Conservation (phyloP, 2,329 filamentous ascomycete genomes). For the Thermomyces lanuginosus region DNA sequence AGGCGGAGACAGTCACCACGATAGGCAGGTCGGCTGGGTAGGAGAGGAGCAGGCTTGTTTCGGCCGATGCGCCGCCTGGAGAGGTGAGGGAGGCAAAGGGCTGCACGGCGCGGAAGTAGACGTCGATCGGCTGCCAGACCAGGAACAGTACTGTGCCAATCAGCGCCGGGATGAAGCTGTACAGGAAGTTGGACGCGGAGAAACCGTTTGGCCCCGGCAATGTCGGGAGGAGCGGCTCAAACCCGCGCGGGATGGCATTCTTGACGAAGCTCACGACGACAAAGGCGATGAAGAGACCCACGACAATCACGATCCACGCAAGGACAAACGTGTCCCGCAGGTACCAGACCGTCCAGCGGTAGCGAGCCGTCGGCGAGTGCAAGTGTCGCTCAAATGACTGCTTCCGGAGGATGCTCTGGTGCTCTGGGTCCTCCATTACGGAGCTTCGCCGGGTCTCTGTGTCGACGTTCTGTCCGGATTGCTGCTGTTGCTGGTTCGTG, state of each 20-base stretch:
- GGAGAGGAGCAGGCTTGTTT: conserved; percentile 39
- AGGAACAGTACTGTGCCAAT: conserved; percentile 45
- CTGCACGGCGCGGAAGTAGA: conserved; percentile 42
- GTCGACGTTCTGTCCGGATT: conserved; percentile 1
- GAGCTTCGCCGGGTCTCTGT: background rate
- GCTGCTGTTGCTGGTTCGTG: conserved; percentile 2
- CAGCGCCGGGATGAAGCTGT: conserved; percentile 46
- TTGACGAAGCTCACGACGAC: conserved; percentile 65
- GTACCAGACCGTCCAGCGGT: conserved; percentile 62
- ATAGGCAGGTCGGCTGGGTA: conserved; percentile 40
- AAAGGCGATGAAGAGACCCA: conserved; percentile 51
- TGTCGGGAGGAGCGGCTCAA: conserved; percentile 50
- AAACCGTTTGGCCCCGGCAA: conserved; percentile 49
- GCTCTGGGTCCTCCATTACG: conserved; percentile 19
- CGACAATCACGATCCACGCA: conserved; percentile 44
- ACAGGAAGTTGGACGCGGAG: conserved; percentile 76
- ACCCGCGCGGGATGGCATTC: conserved; percentile 49
- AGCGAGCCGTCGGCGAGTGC: conserved; percentile 38
- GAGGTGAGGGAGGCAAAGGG: conserved; percentile 41
- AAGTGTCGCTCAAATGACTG: conserved; percentile 36
- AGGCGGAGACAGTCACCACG: conserved; percentile 35
- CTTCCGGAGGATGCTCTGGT: conserved; percentile 19
- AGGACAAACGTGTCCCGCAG: conserved; percentile 51
- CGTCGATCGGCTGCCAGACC: conserved; percentile 42
- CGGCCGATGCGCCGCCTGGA: conserved; percentile 36